Evolutionary conservation across 1,139 yeast genomes (phyloP), one percentile per base, ranked within the genome.

Genomic region (Taiozyma sp.): DNA sequence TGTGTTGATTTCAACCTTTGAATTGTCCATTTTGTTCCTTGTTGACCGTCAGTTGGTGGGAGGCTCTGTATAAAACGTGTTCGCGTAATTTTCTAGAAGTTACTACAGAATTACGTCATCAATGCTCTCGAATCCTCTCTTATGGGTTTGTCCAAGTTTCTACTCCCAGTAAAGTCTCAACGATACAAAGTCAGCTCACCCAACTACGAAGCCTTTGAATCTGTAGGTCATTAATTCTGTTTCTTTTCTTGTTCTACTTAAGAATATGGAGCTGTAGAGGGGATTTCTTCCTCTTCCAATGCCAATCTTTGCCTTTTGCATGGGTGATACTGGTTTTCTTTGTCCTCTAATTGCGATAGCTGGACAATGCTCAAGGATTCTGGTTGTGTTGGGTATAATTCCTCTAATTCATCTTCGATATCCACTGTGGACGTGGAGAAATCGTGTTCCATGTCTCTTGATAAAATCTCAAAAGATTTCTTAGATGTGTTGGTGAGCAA

Each of bases 301-400:
- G 10, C 24, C 14, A 40, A n/a, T 24, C 30, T n/a, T 30, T 35
- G 11, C 34, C 34, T 22, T 24, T 34, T 43, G 44, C 47, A 16
- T 45, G 46, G 48, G 7, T 16, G 40, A 4, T 24, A 9, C 7
- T 42, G 14, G 8, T 47, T 50, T 22, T 37, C 41, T 19, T 37
- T 37, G 7, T 37, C 41, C 13, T 37, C 41, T 7, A 59, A 28
- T 45, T 58, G 63, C 8, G 63, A 52, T 22, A 60, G 49, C 40
- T 55, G 55, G 1, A 50, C 43, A 2, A 52, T 19, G 19, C 44
- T 45, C 34, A 60, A 39, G 3, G 58, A 54, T 35, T 60, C 63
- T 6, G 61, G 63, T 42, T 61, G 65, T 8, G 64, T 54, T 6
- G 65, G 65, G 34, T 56, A 61, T 19, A 61, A 46, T 28, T 61